Percentiles rank a stretch among this genome's conserved stretches.
phyloP scores from a whole-genome alignment of 2,329 filamentous ascomycete species.

The Biscogniauxia mediterranea region DNA sequence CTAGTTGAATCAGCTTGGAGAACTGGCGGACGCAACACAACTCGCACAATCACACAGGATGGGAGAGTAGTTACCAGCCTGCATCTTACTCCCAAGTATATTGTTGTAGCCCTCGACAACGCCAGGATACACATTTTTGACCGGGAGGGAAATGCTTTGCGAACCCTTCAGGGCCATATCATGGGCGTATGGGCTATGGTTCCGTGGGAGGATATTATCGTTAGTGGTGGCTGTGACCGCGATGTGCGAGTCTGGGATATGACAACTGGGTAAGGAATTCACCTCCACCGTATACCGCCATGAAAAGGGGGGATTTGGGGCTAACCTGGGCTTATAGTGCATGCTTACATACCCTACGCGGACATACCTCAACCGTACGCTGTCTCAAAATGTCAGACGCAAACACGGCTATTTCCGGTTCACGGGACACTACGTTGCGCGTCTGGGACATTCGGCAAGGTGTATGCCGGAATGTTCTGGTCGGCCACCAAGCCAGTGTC shows the following conservation, averaged over 20 bases:
- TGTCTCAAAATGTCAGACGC: conserved; percentile 97
- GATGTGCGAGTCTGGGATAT: conserved; percentile 98
- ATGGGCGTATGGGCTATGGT: conserved; percentile 99
- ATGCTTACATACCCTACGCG: conserved; percentile 79
- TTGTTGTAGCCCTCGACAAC: conserved; percentile 95
- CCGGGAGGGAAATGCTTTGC: conserved; percentile 81
- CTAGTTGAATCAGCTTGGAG: conserved; percentile 97
- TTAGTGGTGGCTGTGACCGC: conserved; percentile 93
- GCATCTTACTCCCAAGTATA: conserved; percentile 92
- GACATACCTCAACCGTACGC: conserved; percentile 93
- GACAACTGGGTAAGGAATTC: conserved; percentile 72
- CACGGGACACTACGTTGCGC: conserved; percentile 87
- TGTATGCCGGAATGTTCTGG: conserved; percentile 84
- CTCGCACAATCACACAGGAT: conserved; percentile 89
- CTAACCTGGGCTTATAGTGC: conserved; percentile 49
- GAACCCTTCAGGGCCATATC: conserved; percentile 89
- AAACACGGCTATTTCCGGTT: conserved; percentile 93
- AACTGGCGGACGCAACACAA: conserved; percentile 79
- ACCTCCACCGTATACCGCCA: background rate
- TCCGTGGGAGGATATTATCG: conserved; percentile 90
- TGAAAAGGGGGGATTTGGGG: conserved; percentile 1
- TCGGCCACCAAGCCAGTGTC: conserved; percentile 94
- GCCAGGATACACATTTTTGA: conserved; percentile 98
- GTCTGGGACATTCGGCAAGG: conserved; percentile 93
- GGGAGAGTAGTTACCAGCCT: conserved; percentile 95